Conservation (phyloP, 257 asterid species). For the Cynanchum wilfordii region DNA sequence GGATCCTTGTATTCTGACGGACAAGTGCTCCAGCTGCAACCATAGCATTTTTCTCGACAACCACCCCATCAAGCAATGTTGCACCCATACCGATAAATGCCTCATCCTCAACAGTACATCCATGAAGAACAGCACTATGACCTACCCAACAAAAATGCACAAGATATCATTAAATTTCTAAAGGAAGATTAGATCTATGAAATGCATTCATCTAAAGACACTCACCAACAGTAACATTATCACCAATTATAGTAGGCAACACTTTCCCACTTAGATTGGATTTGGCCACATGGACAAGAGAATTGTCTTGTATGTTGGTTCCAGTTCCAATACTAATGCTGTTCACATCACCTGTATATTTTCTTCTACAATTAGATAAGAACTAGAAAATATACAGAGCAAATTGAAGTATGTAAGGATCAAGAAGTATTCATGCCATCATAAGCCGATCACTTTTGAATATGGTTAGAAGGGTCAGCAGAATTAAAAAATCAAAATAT, state of each 20-base stretch:
- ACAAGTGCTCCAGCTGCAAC: slow-evolving; percentile 99
- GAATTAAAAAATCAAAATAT: not conserved
- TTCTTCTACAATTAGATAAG: not conserved
- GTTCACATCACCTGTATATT: slow-evolving; percentile 74
- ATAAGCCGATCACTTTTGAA: not conserved
- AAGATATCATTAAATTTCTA: slow-evolving; percentile 10
- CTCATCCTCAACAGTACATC: slow-evolving; percentile 93
- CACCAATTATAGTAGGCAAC: slow-evolving; percentile 70
- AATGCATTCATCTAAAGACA: slow-evolving; percentile 12
- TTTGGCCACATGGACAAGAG: slow-evolving; percentile 93
- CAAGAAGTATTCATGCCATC: too few relatives aligned
- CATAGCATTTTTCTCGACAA: slow-evolving; percentile 89
- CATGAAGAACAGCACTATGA: slow-evolving; percentile 87
- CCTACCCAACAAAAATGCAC: slow-evolving; percentile 41
- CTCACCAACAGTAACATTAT: slow-evolving; percentile 93
- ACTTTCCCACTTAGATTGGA: slow-evolving; percentile 87
- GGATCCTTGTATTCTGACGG: slow-evolving; percentile 81
- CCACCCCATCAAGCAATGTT: slow-evolving; percentile 91
- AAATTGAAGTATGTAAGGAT: too few relatives aligned
- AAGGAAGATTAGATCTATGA: slow-evolving; percentile 2
- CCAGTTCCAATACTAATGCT: slow-evolving; percentile 76
- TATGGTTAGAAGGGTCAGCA: not conserved
- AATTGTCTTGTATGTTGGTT: slow-evolving; percentile 91
- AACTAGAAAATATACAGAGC: not conserved
- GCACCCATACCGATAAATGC: slow-evolving; percentile 96